These are phyloP conservation scores for Exophiala lecanii-corni DNA, from an alignment of 2,329 filamentous ascomycete genomes.

Conservation along the genomic window DNA sequence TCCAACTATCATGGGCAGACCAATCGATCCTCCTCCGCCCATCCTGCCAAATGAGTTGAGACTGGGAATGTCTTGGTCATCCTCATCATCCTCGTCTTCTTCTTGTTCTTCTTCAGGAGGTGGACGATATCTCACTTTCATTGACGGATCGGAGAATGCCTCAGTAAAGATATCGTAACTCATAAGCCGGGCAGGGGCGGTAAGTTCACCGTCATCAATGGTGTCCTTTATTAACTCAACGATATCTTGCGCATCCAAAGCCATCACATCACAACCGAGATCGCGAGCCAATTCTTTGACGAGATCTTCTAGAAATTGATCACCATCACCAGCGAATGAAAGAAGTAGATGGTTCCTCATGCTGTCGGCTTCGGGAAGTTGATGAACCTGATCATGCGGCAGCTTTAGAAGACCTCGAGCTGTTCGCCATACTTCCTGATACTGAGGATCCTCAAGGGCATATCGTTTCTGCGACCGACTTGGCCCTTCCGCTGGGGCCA, in stretches of 20 bases:
- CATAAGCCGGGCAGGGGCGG: constrained; percentile 18
- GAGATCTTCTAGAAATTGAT: constrained; percentile 53
- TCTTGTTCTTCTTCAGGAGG: constrained; percentile 12
- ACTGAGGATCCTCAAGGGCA: constrained; percentile 21
- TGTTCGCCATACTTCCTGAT: constrained; percentile 22
- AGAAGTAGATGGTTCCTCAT: constrained; percentile 55
- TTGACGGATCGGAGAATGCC: constrained; percentile 12
- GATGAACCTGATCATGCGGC: constrained; percentile 26
- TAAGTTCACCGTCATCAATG: constrained; percentile 7
- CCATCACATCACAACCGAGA: constrained; percentile 43
- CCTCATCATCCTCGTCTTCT: constrained; percentile 22
- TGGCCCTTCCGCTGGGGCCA: too few relatives aligned
- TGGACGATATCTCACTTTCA: not conserved
- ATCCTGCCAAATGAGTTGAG: constrained; percentile 14
- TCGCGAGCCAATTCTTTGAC: constrained; percentile 60
- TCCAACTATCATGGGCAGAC: constrained; percentile 19
- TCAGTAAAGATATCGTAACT: constrained; percentile 25
- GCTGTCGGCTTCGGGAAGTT: constrained; percentile 38
- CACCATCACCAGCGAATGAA: constrained; percentile 55
- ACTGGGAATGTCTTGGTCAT: constrained; percentile 3
- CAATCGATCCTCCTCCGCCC: constrained; percentile 6
- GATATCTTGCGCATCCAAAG: constrained; percentile 44
- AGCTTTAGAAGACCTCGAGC: constrained; percentile 21
- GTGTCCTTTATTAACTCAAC: constrained; percentile 35
- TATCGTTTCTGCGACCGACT: too few relatives aligned